Base-by-base conservation (phyloP, 176 grass and related monocot species). In the Carex pumila region DNA sequence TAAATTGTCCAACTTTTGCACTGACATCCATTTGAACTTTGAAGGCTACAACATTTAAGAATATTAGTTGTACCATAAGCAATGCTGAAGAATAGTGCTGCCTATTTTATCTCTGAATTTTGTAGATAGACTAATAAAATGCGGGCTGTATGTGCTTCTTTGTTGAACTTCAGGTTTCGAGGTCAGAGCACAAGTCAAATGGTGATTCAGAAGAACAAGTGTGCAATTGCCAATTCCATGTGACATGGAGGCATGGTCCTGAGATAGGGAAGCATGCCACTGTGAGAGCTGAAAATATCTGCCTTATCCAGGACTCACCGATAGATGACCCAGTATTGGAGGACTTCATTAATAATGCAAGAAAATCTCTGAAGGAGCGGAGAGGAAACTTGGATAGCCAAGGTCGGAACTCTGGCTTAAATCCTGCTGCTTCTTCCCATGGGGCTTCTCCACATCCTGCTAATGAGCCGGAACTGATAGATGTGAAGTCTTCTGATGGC, bases 231-330 rank as follows among this genome's bases (percentile, higher is more conserved):
- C 9, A 66, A 52, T 82, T 82, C 25, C 41, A 8, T 21, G 80
- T 82, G 61, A 82, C 36, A 30, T 82, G 80, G 80, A 62, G 21
- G 34, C 34, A 82, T 49, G 80, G 80, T 65, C 61, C 61, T 29
- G 39, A n/a, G 1, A 15, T 1, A 15, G 61, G 61, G 19, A 49
- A 82, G 36, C 19, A 30, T 15, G 17, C 59, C 41, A 82, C 61
- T 14, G 36, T 82, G 7, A 50, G 61, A 50, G 19, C 61, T 30
- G 61, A 32, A 62, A 61, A 61, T 66, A 82, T 82, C 12, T 82
- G 80, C 80, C 39, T 82, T 11, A 82, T 66, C 37, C 32, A 19
- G 62, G 21, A 63, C 41, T 65, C 39, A 10, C 61, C 61, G 8
- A 18, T 82, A 65, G n/a, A 63, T 5, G 80, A 82, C 21, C 61